A percentile compares a stretch with the other conserved stretches of the same genome.
Evolutionary conservation across 805 yeast species (phyloP).

Genomic region (Schizosaccharomyces japonicus): DNA sequence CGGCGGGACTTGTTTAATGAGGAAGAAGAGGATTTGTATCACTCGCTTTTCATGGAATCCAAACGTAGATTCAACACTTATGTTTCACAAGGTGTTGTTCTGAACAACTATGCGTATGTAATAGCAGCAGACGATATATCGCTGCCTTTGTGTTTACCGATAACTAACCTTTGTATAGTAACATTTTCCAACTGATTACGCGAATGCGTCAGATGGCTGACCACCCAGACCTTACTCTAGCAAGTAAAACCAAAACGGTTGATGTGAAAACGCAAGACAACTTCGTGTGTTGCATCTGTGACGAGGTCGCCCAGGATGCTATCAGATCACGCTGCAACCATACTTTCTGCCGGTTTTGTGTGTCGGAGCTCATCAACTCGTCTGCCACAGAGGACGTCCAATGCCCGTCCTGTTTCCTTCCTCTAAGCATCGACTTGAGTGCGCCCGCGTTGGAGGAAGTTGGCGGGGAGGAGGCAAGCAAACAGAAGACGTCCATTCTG

Average conservation of each 20-base stretch:
- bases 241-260: slow-evolving; percentile 28
- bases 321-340: slow-evolving; percentile 88
- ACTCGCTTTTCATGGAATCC: slow-evolving; percentile 66
- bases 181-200: slow-evolving; percentile 60
- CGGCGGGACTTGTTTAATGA: slow-evolving; percentile 73
- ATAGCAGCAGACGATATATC: slow-evolving; percentile 43
- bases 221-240: slow-evolving; percentile 85
- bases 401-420: slow-evolving; percentile 93
- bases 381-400: slow-evolving; percentile 37
- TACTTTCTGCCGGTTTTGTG: slow-evolving; percentile 75
- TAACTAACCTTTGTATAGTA: no score
- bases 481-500: slow-evolving; percentile 43
- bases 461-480: slow-evolving; percentile 32
- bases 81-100: slow-evolving; percentile 87
- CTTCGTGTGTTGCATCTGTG: slow-evolving; percentile 82
- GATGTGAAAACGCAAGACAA: slow-evolving; percentile 13
- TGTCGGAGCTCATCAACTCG: slow-evolving; percentile 65
- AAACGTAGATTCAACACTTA: slow-evolving; percentile 72
- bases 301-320: slow-evolving; percentile 95
- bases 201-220: slow-evolving; percentile 96
- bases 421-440: slow-evolving; percentile 66
- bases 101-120: slow-evolving; percentile 91
- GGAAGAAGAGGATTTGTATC: slow-evolving; percentile 82
- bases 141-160: neutral
- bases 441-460: slow-evolving; percentile 51